Base-by-base conservation (phyloP, 768 basidiomycete genomes). In the Boletus eberwhitei region DNA sequence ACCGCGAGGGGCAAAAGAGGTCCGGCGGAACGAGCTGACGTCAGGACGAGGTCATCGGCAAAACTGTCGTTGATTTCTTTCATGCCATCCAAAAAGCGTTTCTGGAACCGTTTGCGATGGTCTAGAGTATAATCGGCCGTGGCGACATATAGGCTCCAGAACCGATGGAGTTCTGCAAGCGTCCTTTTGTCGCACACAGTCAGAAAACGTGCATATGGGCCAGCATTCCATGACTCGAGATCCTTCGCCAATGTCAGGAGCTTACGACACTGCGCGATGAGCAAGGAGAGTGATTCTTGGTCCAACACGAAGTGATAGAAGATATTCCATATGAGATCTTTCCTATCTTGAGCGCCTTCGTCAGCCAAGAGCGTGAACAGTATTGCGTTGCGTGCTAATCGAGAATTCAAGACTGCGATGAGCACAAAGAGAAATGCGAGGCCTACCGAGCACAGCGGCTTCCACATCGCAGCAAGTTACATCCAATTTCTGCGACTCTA, bases 391-490 rank as follows among this genome's bases (percentile, higher is more conserved):
- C 68, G 70, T 24, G 70, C 68, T 70, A 8, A n/a, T 31, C 11
- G 17, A 22, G 16, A 1, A 14, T 44, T 40, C 57, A 52, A 44
- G 29, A 35, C 36, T 14, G 1, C 0, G 39, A 42, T 22, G 13
- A 35, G 44, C 9, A 4, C 12, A 4, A 37, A n/a, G 13, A 29
- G n/a, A 44, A 19, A 26, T 8, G 38, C 0, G 21, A 26, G 17
- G 5, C 22, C 34, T 49, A 71, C 68, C 70, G 1, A 70, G 60
- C 5, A 70, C 68, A 24, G 70, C 68, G 32, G 58, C 43, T 45
- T 70, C 68, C 4, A 68, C 19, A 24, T 71, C 68, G 35, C 70
- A 70, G 26, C 68, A 70, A 7, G 68, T 70, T 21, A 70, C 42
- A 34, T 70, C 69, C 22, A 68, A 48, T 34, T 56, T 68, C 21